phyloP scores from a whole-genome alignment of 2,329 filamentous ascomycete genomes.

The Alternaria consortialis region DNA sequence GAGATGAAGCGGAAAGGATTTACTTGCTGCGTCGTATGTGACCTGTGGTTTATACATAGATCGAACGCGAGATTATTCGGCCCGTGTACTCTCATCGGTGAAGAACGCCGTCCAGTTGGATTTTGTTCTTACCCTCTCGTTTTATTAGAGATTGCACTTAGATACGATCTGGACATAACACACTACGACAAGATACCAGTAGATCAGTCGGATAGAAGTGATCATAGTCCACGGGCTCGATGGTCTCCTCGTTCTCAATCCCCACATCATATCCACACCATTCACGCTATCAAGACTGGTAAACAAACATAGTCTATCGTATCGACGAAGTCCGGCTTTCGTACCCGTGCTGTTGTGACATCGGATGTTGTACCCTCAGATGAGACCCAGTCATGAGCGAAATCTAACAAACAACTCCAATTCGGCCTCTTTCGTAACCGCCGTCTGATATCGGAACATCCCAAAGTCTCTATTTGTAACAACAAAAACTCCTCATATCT shows the following conservation, averaged over 20 bases:
- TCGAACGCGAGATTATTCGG: slow-evolving; percentile 3
- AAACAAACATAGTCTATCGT: not conserved
- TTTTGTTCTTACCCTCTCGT: not conserved
- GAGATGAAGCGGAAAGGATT: not conserved
- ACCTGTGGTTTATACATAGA: not conserved
- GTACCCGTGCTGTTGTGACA: no score
- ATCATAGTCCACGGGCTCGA: no score
- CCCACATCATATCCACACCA: not conserved
- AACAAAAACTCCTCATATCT: no score
- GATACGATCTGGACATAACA: not conserved
- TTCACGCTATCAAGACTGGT: not conserved
- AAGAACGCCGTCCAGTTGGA: not conserved
- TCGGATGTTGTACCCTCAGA: no score
- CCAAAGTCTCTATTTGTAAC: no score
- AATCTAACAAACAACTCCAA: no score
- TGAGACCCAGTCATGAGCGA: no score
- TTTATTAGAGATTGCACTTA: not conserved
- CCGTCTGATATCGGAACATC: no score
- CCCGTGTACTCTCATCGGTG: slow-evolving; percentile 2
- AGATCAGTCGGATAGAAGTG: no score
- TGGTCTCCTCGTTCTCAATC: no score
- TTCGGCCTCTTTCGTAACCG: no score
- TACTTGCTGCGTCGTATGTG: not conserved
- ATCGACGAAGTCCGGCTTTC: not conserved
- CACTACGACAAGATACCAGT: no score